Conservation (phyloP, 257 asterid genomes). For the Solanum medicagineum region DNA sequence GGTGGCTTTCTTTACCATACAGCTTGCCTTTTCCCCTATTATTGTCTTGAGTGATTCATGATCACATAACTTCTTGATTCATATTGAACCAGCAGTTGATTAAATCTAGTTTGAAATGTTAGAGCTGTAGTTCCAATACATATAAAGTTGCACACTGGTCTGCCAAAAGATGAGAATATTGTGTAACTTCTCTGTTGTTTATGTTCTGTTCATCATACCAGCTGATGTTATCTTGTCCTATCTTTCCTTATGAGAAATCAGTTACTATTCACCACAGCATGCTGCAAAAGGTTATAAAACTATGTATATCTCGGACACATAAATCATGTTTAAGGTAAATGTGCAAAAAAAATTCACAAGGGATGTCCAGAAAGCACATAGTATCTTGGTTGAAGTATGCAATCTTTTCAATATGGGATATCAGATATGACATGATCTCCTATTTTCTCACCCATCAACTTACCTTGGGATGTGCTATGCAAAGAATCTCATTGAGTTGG, state of each 20-base stretch:
- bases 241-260: neutral
- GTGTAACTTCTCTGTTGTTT: neutral
- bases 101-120: neutral
- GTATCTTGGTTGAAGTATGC: neutral
- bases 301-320: neutral
- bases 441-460: neutral
- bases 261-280: neutral
- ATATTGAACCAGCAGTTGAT: neutral
- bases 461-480: neutral
- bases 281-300: neutral
- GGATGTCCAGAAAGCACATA: neutral
- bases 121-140: neutral
- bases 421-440: neutral
- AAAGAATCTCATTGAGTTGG: neutral
- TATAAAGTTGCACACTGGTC: neutral
- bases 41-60: neutral
- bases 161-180: neutral
- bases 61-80: neutral
- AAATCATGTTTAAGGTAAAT: neutral
- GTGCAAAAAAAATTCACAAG: neutral
- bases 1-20: conserved; percentile 32
- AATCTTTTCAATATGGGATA: neutral
- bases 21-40: neutral
- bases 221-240: neutral
- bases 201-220: neutral